Percentiles rank a stretch among this genome's conserved stretches.
These are phyloP conservation scores for Phytophthora brassicae DNA, from an alignment of 352 stramenopile species.

Conservation along the genomic window DNA sequence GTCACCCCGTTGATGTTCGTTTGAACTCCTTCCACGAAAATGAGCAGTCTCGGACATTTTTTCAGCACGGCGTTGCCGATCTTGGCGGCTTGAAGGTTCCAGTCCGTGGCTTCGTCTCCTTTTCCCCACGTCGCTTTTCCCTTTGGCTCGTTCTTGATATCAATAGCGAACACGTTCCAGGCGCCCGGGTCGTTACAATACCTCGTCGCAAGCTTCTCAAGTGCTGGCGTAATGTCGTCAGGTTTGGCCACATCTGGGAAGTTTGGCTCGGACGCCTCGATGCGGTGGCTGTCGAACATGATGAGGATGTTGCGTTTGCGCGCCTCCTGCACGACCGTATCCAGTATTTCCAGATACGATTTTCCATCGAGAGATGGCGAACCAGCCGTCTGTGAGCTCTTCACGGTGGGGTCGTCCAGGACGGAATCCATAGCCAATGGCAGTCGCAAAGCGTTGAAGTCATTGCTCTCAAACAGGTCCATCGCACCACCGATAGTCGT, in stretches of 20 bases:
- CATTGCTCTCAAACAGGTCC: slow-evolving; percentile 47
- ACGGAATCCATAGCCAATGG: slow-evolving; percentile 73
- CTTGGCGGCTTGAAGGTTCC: slow-evolving; percentile 55
- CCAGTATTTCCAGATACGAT: slow-evolving; percentile 64
- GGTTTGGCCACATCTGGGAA: slow-evolving; percentile 63
- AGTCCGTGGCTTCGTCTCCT: slow-evolving; percentile 64
- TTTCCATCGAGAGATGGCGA: slow-evolving; percentile 41
- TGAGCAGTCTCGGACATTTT: slow-evolving; percentile 57
- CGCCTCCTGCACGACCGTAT: slow-evolving; percentile 53
- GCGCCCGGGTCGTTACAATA: slow-evolving; percentile 62
- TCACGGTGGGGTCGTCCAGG: slow-evolving; percentile 46
- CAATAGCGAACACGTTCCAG: slow-evolving; percentile 77
- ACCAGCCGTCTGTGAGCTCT: slow-evolving; percentile 48
- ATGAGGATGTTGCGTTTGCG: slow-evolving; percentile 70
- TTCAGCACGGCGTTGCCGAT: slow-evolving; percentile 73
- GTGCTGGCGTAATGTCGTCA: slow-evolving; percentile 52
- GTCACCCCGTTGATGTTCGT: slow-evolving; percentile 61
- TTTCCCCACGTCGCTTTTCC: slow-evolving; percentile 66
- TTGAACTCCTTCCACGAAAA: slow-evolving; percentile 79
- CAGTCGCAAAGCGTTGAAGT: slow-evolving; percentile 64
- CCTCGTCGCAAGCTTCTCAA: slow-evolving; percentile 53
- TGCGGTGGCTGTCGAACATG: slow-evolving; percentile 70
- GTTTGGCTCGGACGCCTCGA: slow-evolving; percentile 51
- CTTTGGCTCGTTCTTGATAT: slow-evolving; percentile 83
- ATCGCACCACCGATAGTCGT: slow-evolving; percentile 55